A percentile compares a stretch with the other conserved stretches of the same genome.
phyloP scores from a whole-genome alignment of 352 stramenopile genomes.

The Phytophthora meadii region DNA sequence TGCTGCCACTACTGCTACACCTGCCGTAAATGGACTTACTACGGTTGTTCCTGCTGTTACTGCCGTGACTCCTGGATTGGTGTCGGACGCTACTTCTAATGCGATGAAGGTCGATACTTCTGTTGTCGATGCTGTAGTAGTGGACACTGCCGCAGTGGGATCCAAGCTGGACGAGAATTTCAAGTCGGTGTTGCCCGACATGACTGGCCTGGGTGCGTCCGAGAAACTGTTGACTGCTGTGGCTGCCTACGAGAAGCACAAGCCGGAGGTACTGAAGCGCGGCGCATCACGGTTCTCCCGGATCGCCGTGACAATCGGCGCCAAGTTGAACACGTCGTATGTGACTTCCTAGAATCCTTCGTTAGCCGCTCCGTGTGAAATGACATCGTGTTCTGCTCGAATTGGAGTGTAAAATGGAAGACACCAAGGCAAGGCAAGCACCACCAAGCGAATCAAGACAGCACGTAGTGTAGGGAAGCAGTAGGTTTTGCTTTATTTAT shows the following conservation, averaged over 20 bases:
- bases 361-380: constrained; percentile 1
- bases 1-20: constrained; percentile 13
- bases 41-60: constrained; percentile 16
- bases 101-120: constrained; percentile 26
- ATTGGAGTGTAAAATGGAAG: constrained; percentile 18
- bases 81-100: constrained; percentile 12
- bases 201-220: constrained; percentile 74
- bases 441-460: constrained; percentile 20
- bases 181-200: constrained; percentile 76
- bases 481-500: constrained; percentile 45
- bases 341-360: constrained; percentile 46
- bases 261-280: constrained; percentile 78
- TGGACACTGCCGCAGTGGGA: constrained; percentile 1
- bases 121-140: background rate
- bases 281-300: constrained; percentile 66
- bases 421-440: constrained; percentile 5
- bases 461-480: constrained; percentile 24
- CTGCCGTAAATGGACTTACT: constrained; percentile 18
- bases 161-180: constrained; percentile 55
- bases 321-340: constrained; percentile 82
- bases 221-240: constrained; percentile 84
- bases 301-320: constrained; percentile 76
- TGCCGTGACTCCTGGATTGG: constrained; percentile 16
- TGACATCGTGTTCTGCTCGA: background rate
- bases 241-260: constrained; percentile 85